Percentiles rank a stretch among this genome's conserved stretches.
These are phyloP conservation scores for Vitis labrusca DNA, from an alignment of 164 flowering plant genomes.

Conservation along the genomic window DNA sequence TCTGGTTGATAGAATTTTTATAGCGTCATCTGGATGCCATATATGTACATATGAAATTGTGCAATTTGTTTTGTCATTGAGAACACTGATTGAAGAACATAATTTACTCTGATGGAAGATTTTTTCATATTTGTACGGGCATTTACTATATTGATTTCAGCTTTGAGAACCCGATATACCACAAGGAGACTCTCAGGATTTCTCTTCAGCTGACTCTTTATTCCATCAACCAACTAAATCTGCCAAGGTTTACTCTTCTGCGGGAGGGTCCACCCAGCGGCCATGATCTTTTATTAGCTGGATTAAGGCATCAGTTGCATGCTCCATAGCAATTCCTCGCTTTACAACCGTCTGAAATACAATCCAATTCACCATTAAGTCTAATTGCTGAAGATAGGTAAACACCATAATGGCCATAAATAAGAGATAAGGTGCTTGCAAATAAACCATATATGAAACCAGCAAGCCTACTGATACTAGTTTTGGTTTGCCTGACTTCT, in stretches of 20 bases:
- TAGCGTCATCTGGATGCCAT: too few species aligned
- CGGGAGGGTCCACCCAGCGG: conserved; percentile 94
- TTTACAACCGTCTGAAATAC: conserved; percentile 76
- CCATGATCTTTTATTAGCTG: conserved; percentile 92
- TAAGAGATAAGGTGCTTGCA: too few species aligned
- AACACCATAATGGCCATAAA: too few species aligned
- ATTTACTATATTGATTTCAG: neutral
- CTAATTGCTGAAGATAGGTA: neutral
- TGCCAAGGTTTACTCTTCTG: conserved; percentile 51
- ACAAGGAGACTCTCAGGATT: too few species aligned
- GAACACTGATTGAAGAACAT: too few species aligned
- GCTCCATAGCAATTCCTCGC: conserved; percentile 85
- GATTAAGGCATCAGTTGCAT: conserved; percentile 91
- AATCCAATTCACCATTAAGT: conserved; percentile 1
- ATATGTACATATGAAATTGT: too few species aligned
- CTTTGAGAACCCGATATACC: neutral
- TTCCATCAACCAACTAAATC: neutral
- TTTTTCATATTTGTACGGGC: neutral
- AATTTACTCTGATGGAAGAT: neutral
- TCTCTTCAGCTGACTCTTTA: neutral
- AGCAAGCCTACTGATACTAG: too few species aligned
- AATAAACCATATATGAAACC: too few species aligned
- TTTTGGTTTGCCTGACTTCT: too few species aligned
- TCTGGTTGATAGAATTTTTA: too few species aligned
- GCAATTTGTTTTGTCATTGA: too few species aligned